phyloP scores from a whole-genome alignment of 2,329 filamentous ascomycete species.

The Colletotrichum coccodes region DNA sequence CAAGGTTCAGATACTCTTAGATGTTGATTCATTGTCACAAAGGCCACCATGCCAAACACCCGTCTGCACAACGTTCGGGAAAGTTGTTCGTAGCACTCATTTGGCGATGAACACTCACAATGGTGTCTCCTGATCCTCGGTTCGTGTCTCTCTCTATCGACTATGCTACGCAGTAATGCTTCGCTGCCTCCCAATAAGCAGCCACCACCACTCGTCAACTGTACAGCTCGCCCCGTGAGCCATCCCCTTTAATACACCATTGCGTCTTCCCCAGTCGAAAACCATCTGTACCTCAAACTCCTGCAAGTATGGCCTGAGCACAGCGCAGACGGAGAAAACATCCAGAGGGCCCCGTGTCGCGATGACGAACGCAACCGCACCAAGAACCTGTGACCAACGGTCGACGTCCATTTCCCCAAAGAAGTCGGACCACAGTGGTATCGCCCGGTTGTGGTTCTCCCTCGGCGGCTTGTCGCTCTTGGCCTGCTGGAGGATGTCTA shows the following conservation, averaged over 20 bases:
- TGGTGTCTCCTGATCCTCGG: background rate
- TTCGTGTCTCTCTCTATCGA: background rate
- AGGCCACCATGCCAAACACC: background rate
- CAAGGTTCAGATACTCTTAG: background rate
- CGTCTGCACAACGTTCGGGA: background rate
- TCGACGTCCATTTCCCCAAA: slow-evolving; percentile 66
- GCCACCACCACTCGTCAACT: slow-evolving; percentile 76
- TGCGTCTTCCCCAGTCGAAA: slow-evolving; percentile 65
- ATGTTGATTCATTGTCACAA: background rate
- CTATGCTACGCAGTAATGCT: background rate
- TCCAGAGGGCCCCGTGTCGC: slow-evolving; percentile 70
- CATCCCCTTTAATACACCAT: slow-evolving; percentile 60
- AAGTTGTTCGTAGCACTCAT: background rate
- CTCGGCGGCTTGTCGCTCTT: slow-evolving; percentile 52
- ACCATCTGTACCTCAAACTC: slow-evolving; percentile 70
- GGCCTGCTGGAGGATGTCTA: slow-evolving; percentile 51
- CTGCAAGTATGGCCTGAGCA: slow-evolving; percentile 69
- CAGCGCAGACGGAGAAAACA: slow-evolving; percentile 60
- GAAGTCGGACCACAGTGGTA: slow-evolving; percentile 80
- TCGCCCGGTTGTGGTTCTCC: slow-evolving; percentile 54
- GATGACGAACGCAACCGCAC: slow-evolving; percentile 70
- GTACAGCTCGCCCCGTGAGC: slow-evolving; percentile 52
- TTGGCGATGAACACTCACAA: background rate
- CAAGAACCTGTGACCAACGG: slow-evolving; percentile 73
- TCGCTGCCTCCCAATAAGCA: slow-evolving; percentile 57